These are phyloP conservation scores for Plasmodium gallinaceum DNA, from an alignment of 169 alveolate species.

Conservation along the genomic window DNA sequence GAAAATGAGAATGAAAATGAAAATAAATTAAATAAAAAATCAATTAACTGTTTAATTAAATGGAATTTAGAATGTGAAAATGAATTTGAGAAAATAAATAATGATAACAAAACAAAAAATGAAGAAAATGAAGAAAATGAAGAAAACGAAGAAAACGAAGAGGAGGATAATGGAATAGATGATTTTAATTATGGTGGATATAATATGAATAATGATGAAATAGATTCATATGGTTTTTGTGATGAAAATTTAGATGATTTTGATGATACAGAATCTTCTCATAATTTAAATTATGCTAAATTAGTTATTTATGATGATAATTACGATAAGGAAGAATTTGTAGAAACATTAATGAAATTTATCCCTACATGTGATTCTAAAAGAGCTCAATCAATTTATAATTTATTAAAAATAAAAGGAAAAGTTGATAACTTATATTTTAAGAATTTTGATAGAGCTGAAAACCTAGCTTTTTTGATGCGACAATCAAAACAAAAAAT, in stretches of 20 bases:
- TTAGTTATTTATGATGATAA: constrained; percentile 73
- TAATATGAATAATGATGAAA: constrained; percentile 15
- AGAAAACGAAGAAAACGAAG: not conserved
- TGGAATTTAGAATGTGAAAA: constrained; percentile 55
- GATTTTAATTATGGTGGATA: constrained; percentile 14
- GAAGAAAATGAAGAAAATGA: constrained; percentile 1
- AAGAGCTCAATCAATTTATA: constrained; percentile 41
- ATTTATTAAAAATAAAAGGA: constrained; percentile 56
- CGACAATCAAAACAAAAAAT: constrained; percentile 63
- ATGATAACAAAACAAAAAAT: not conserved
- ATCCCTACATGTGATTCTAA: constrained; percentile 55
- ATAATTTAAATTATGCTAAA: constrained; percentile 39
- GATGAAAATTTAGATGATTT: constrained; percentile 49
- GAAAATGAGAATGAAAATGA: not conserved
- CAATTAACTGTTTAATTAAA: constrained; percentile 53
- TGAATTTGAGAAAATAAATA: constrained; percentile 17
- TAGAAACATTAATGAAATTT: constrained; percentile 41
- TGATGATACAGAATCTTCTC: constrained; percentile 16
- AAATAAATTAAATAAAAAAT: not conserved
- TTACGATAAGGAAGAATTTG: constrained; percentile 53
- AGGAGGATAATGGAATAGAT: constrained; percentile 4
- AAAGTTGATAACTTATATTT: constrained; percentile 62
- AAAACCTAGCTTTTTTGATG: constrained; percentile 63
- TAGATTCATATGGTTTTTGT: constrained; percentile 27
- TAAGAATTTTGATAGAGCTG: constrained; percentile 66